Base-by-base conservation (phyloP, 192 early-diverging fungal genomes). In the Coemansia asiatica region DNA sequence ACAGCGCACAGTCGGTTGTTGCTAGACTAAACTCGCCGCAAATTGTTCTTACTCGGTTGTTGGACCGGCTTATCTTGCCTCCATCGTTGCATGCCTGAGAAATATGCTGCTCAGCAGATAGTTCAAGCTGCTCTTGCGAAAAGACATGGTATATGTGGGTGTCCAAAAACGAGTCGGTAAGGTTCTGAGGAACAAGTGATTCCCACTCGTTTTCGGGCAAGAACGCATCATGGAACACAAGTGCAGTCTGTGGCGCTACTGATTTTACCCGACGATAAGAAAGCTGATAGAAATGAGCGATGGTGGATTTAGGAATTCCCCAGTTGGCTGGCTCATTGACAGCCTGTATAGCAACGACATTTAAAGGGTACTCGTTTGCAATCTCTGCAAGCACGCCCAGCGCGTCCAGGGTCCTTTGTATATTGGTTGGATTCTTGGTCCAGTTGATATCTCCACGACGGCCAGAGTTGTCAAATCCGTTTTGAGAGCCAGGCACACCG, bases 11-110 rank as follows among this genome's bases (percentile, higher is more conserved):
- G 62, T 91, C 89, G 25, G 87, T 88, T 27, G 84, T 87, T 16
- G 89, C 89, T 18, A 87, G 60, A n/a, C 88, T 88, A 49, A 86
- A 91, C 57, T 91, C 90, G 31, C 90, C 90, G 2, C 87, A 87
- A 66, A 91, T 88, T 0, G 87, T 88, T 3, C 68, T 67, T 1
- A 66, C 69, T 21, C 68, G 67, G 9, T 27, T 19, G 29, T 73
- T 79, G 22, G 81, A 84, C 15, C 63, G 22, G 19, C 40, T 60
- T 22, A 87, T 63, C n/a, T 58, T 51, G n/a, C 54, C 53, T 16
- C 75, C 75, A 19, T 78, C 66, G 4, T 19, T 9, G 49, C 73
- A 75, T 4, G 69, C 67, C 68, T 75, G 70, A 35, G 56, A 12
- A 5, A 81, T 29, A 31, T 84, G 83, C 31, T 62, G 46, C 12